Evolutionary conservation across 805 yeast genomes (phyloP), one percentile per base, ranked within the genome.

Genomic region (Metschnikowia shivogae): DNA sequence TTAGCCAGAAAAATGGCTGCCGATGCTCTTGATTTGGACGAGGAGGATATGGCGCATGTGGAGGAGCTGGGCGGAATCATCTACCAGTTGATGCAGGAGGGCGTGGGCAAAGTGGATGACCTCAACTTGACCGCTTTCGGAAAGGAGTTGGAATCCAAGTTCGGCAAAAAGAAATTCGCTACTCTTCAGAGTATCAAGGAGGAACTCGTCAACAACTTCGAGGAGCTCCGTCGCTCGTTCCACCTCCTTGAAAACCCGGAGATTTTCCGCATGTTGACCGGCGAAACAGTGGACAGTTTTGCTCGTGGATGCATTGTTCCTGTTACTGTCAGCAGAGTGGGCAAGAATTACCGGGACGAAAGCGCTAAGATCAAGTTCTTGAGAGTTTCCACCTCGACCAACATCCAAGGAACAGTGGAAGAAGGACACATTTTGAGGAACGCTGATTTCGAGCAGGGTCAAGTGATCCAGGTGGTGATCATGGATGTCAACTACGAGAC

Each of bases 1-100:
- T 74, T 93, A 55, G 98, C 97, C 3, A 80, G 93, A 41, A 93
- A 93, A 63, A 93, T 93, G 90, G 98, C 97, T 6, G 93, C 96
- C 1, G 99, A 93, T 71, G 98, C 99, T 1, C 75, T 93, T 53
- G 99, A 92, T 62, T 77, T 90, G 52, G 97, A 89, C 57, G 99
- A 95, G 58, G 98, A 92, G 64, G 96, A 89, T 53, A 74, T 87
- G 58, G 84, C 82, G 2, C 90, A 84, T 45, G 64, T 84, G 38
- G 90, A 88, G 59, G 84, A 82, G 49, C 86, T 84, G 48, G 93
- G 90, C 39, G 90, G 90, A 37, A 86, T 89, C 2, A 84, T 88
- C 50, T 80, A 80, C 49, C 83, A 85, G 60, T 74, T 89, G 47
- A 76, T 81, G 60, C 80, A 78, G 49, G 88, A 82, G 52, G 86